phyloP scores from a whole-genome alignment of 768 basidiomycete genomes.

The Kwoniella sp. region DNA sequence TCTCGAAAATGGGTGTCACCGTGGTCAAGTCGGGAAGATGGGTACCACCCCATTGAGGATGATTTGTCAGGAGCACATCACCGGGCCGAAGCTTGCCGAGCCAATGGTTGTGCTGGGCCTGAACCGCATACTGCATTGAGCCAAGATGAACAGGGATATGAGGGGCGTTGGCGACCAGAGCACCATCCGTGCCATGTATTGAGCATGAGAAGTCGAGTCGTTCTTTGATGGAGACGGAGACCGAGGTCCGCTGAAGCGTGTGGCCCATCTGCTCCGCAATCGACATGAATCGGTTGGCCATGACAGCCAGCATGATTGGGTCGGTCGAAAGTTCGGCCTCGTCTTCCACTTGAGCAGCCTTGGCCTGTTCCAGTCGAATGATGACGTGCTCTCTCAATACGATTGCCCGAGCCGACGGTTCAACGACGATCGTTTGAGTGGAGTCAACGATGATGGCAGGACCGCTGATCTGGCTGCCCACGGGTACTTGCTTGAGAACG shows the following conservation, averaged over 20 bases:
- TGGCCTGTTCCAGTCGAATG: constrained; percentile 40
- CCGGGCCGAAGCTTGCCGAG: constrained; percentile 66
- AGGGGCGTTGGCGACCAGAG: constrained; percentile 49
- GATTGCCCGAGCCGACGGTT: constrained; percentile 60
- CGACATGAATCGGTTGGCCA: constrained; percentile 96
- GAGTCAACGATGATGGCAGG: constrained; percentile 94
- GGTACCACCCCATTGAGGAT: constrained; percentile 52
- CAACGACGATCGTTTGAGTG: constrained; percentile 90
- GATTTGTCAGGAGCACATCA: constrained; percentile 84
- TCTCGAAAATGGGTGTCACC: constrained; percentile 83
- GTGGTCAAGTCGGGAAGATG: constrained; percentile 88
- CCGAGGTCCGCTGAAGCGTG: constrained; percentile 84
- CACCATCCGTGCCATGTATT: constrained; percentile 41
- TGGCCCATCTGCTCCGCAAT: constrained; percentile 93
- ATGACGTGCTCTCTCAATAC: constrained; percentile 41
- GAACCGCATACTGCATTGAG: constrained; percentile 42
- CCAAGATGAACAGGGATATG: constrained; percentile 46
- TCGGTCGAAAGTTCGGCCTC: constrained; percentile 31
- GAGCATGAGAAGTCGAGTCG: constrained; percentile 72
- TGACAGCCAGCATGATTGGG: constrained; percentile 71
- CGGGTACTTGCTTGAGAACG: constrained; percentile 62
- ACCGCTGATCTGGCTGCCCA: constrained; percentile 59
- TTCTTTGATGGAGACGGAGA: constrained; percentile 95
- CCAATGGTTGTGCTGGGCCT: constrained; percentile 35
- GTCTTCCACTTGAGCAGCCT: neutral